These are phyloP conservation scores for Monilinia fructicola DNA, from an alignment of 2,329 filamentous ascomycete genomes.

Conservation along the genomic window DNA sequence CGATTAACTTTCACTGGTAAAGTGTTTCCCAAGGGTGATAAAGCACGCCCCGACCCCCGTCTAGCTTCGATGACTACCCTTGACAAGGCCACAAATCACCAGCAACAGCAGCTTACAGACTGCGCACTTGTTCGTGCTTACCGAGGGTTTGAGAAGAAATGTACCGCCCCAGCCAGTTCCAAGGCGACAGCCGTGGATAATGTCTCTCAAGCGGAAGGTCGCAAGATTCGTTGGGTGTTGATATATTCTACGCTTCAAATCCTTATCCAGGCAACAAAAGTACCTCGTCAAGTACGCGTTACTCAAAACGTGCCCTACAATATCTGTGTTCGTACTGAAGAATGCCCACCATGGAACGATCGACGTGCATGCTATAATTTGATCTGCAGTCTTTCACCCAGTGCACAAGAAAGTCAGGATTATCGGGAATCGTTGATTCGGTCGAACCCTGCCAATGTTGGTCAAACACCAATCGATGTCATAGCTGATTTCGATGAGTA, in stretches of 20 bases:
- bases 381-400: conserved; percentile 26
- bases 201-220: conserved; percentile 62
- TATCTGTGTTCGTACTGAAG: conserved; percentile 33
- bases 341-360: conserved; percentile 36
- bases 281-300: conserved; percentile 62
- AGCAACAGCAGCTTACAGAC: conserved; percentile 40
- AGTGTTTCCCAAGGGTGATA: conserved; percentile 38
- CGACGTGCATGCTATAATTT: conserved; percentile 28
- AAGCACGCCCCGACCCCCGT: conserved; percentile 49
- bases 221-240: conserved; percentile 76
- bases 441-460: conserved; percentile 4
- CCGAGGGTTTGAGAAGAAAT: conserved; percentile 65
- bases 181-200: conserved; percentile 58
- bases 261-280: conserved; percentile 61
- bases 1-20: conserved; percentile 35
- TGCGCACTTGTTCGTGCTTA: conserved; percentile 65
- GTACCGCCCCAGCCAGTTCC: conserved; percentile 47
- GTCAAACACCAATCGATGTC: conserved; percentile 39
- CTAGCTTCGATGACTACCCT: conserved; percentile 54
- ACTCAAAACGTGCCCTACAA: conserved; percentile 57
- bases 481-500: conserved; percentile 57
- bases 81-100: conserved; percentile 49
- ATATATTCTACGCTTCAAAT: conserved; percentile 73
- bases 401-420: conserved; percentile 29
- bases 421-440: conserved; percentile 15